Percentiles rank a stretch among this genome's conserved stretches.
These are phyloP conservation scores for Thelephora aurantiotincta DNA, from an alignment of 768 basidiomycete species.

Conservation along the genomic window DNA sequence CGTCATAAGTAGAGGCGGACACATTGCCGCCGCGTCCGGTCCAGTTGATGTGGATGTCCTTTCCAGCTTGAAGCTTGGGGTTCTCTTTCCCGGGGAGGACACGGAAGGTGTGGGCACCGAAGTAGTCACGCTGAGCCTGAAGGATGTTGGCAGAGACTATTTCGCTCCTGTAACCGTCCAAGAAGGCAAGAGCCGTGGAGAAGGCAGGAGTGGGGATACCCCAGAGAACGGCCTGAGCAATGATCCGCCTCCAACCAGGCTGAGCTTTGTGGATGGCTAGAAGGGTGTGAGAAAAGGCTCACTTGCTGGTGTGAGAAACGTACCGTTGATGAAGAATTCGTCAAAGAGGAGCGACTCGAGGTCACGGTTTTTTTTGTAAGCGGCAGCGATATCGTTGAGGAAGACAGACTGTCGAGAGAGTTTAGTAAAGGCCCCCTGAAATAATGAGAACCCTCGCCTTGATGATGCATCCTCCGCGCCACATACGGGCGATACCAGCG, in stretches of 20 bases:
- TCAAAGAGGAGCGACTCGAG: constrained; percentile 92
- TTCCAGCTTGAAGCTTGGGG: constrained; percentile 56
- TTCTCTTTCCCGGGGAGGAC: constrained; percentile 90
- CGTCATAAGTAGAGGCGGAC: constrained; percentile 76
- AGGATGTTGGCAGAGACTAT: constrained; percentile 87
- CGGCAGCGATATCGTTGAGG: constrained; percentile 82
- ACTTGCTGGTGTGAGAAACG: constrained; percentile 2
- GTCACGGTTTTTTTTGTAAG: constrained; percentile 72
- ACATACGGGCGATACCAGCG: constrained; percentile 96
- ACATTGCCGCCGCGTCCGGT: constrained; percentile 95
- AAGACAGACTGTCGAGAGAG: constrained; percentile 45
- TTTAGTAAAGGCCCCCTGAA: constrained; percentile 15
- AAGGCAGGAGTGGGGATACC: constrained; percentile 97
- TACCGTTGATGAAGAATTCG: constrained; percentile 94
- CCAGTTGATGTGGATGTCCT: constrained; percentile 98
- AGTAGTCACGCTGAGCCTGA: constrained; percentile 98
- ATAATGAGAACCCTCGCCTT: constrained; percentile 36
- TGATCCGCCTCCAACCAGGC: constrained; percentile 94
- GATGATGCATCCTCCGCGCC: constrained; percentile 99
- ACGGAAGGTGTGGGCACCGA: constrained; percentile 97
- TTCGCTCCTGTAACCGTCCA: constrained; percentile 96
- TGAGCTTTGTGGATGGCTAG: constrained; percentile 86
- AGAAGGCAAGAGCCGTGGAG: constrained; percentile 96
- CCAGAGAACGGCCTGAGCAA: constrained; percentile 94
- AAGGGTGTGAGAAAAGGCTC: constrained; percentile 4